phyloP scores from a whole-genome alignment of 768 basidiomycete species.

The Boletus sp. region DNA sequence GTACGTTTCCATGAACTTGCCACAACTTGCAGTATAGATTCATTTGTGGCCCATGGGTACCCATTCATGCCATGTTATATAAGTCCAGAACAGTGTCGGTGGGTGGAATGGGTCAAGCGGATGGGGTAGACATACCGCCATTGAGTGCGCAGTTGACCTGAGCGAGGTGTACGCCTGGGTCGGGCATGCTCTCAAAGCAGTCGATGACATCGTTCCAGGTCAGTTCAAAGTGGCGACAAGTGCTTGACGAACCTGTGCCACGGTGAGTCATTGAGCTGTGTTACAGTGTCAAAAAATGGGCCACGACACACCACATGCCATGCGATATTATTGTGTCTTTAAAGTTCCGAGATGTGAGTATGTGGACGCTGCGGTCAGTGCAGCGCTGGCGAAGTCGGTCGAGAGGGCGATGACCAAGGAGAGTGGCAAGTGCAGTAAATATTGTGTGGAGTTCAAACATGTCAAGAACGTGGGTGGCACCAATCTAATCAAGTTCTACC shows the following conservation, averaged over 20 bases:
- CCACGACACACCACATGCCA: slow-evolving; percentile 61
- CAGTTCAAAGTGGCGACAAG: slow-evolving; percentile 82
- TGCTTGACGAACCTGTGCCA: slow-evolving; percentile 75
- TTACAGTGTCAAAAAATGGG: no score
- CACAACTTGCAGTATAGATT: slow-evolving; percentile 71
- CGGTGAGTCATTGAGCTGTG: no score
- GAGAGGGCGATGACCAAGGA: slow-evolving; percentile 33
- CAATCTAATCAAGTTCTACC: no score
- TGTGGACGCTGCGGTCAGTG: slow-evolving; percentile 33
- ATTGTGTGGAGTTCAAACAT: slow-evolving; percentile 53
- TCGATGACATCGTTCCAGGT: slow-evolving; percentile 74
- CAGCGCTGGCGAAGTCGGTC: slow-evolving; percentile 32
- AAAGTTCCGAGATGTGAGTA: slow-evolving; percentile 63
- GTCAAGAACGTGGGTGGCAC: slow-evolving; percentile 68
- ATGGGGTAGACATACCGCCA: slow-evolving; percentile 56
- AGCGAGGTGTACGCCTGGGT: slow-evolving; percentile 55
- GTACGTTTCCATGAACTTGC: slow-evolving; percentile 58
- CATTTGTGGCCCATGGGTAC: slow-evolving; percentile 80
- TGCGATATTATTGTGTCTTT: slow-evolving; percentile 43
- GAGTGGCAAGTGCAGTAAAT: slow-evolving; percentile 1
- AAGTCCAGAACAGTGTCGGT: slow-evolving; percentile 53
- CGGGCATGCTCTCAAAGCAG: slow-evolving; percentile 43
- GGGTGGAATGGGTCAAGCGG: no score
- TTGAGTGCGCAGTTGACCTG: slow-evolving; percentile 79
- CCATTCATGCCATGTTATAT: slow-evolving; percentile 64